phyloP scores from a whole-genome alignment of 2,329 filamentous ascomycete species.

The Teratosphaeria viscida region DNA sequence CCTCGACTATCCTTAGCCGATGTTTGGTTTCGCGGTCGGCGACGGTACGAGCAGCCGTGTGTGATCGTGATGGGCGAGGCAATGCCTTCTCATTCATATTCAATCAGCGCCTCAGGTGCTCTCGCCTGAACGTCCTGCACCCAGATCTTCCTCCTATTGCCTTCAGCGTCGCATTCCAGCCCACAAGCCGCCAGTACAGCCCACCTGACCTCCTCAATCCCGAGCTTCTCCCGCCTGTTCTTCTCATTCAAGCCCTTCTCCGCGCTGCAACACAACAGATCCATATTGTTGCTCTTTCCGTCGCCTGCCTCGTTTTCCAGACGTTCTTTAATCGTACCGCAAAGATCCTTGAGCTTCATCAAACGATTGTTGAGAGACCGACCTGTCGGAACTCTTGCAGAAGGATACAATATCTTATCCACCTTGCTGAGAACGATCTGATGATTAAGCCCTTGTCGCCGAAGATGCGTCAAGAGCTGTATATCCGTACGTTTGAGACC shows the following conservation, averaged over 20 bases:
- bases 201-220: slow-evolving; percentile 53
- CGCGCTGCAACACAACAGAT: slow-evolving; percentile 50
- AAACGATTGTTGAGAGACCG: slow-evolving; percentile 19
- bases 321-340: slow-evolving; percentile 29
- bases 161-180: slow-evolving; percentile 33
- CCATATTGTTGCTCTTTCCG: slow-evolving; percentile 39
- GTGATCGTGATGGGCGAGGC: neutral
- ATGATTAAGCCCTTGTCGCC: slow-evolving; percentile 47
- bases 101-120: neutral
- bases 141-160: slow-evolving; percentile 5
- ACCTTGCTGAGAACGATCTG: slow-evolving; percentile 59
- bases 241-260: slow-evolving; percentile 38
- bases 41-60: neutral
- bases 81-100: neutral
- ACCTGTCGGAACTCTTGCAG: slow-evolving; percentile 15
- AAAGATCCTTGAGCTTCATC: slow-evolving; percentile 27
- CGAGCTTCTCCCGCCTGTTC: slow-evolving; percentile 44
- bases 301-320: slow-evolving; percentile 32
- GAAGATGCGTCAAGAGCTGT: slow-evolving; percentile 46
- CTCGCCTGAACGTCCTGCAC: slow-evolving; percentile 4
- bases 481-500: slow-evolving; percentile 53
- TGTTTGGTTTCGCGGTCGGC: no score
- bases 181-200: slow-evolving; percentile 54
- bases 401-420: slow-evolving; percentile 43
- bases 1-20: no score